Evolutionary conservation across 495 filamentous ascomycete species (phyloP), one percentile per base, ranked within the genome.

Genomic region (Xylaria cubensis): DNA sequence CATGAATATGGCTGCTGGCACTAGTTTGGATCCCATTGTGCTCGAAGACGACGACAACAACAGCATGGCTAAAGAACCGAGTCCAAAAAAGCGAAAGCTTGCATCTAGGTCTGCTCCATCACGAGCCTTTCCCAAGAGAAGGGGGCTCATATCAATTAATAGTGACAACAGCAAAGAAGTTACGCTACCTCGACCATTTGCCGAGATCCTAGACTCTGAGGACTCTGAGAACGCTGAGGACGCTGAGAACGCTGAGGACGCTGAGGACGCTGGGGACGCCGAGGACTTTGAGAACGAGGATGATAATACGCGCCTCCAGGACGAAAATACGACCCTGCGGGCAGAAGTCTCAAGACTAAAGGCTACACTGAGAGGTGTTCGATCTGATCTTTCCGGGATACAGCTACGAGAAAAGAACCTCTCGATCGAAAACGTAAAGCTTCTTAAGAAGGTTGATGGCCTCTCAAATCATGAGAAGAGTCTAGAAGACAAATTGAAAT

Each of bases 11-110:
- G 1, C 17, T 50, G 24, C 13, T 21, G 42, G 41, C 12, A 56
- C 34, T 10, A 29, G 13, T 8, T 34, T 12, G 2, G 6, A 67
- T 56, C 65, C 65, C 21, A 56, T 56, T 29, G 50, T 56, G 13
- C 50, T 56, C 5, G 50, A 67, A 13, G 48, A 67, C 34, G 50
- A 67, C 34, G 19, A 39, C 64, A 67, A 9, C 32, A 12, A 67
- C 8, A 53, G 46, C 13, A 51, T 67, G 46, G 61, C 36, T 42
- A 1, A 0, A 44, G 44, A 64, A 0, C n/a, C n/a, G 44, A 44
- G n/a, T 21, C 39, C 10, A 6, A 29, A 26, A 8, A 24, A 19
- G 34, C 58, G 58, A 21, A 39, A 29, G 17, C 39, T 13, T 13
- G 9, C 10, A 44, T 17, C 9, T 1, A 10, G 4, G 4, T 42